These are phyloP conservation scores for Diaporthe ilicicola DNA, from an alignment of 2,329 filamentous ascomycete species.

Conservation along the genomic window DNA sequence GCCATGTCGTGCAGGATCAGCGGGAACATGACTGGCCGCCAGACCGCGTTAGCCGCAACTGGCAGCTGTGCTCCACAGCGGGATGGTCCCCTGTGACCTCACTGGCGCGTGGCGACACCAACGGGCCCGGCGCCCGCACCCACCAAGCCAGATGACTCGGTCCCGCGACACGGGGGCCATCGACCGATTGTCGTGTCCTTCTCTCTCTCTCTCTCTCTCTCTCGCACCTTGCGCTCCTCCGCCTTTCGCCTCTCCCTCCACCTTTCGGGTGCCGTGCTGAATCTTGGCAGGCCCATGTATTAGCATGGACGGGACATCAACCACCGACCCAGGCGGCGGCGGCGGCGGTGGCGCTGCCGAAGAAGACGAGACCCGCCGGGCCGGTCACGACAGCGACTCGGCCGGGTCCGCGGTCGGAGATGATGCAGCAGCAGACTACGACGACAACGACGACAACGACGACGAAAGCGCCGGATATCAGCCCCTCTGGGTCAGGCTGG, in stretches of 20 bases:
- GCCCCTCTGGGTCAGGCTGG: slow-evolving; percentile 33
- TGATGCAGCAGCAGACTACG: not conserved
- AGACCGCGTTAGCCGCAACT: not conserved
- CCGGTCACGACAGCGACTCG: not conserved
- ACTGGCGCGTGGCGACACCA: not conserved
- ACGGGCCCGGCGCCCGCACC: not conserved
- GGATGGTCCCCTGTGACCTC: not conserved
- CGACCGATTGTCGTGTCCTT: not conserved
- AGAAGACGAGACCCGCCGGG: not conserved
- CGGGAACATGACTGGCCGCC: slow-evolving; percentile 8
- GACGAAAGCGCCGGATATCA: slow-evolving; percentile 12
- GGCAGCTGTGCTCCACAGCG: not conserved
- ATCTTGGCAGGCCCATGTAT: slow-evolving; percentile 23
- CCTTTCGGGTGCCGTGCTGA: not conserved
- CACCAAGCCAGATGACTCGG: not conserved
- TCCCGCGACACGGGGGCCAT: not conserved
- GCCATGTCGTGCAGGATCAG: slow-evolving; percentile 16
- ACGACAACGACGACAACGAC: not conserved
- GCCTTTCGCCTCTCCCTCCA: not conserved
- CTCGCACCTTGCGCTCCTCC: not conserved
- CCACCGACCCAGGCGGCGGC: not conserved
- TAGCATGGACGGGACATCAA: slow-evolving; percentile 25
- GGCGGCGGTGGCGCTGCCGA: not conserved
- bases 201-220: not conserved
- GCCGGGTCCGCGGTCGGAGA: not conserved